These are phyloP conservation scores for Fraxinus americana DNA, from an alignment of 257 asterid genomes.

Conservation along the genomic window DNA sequence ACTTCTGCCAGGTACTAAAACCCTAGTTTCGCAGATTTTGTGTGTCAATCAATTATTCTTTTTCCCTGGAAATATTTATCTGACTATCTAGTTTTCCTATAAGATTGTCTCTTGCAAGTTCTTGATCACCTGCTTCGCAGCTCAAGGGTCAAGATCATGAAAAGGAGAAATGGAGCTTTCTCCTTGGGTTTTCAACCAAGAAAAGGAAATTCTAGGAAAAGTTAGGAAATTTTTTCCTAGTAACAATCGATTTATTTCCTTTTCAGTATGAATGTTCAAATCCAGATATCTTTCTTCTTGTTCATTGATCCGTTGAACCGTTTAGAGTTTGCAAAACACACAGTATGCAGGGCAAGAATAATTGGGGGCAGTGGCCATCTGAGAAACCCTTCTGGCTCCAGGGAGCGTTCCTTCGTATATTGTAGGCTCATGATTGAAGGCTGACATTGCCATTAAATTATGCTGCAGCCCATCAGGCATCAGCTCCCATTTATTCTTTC, in stretches of 20 bases:
- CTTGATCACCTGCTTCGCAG: neutral
- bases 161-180: neutral
- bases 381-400: slow-evolving; percentile 12
- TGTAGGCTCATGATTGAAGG: slow-evolving; percentile 39
- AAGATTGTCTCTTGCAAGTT: too few species aligned
- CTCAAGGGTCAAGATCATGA: slow-evolving; percentile 1
- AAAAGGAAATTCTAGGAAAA: slow-evolving; percentile 15
- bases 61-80: too few species aligned
- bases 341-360: slow-evolving; percentile 25
- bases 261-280: neutral
- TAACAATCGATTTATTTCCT: slow-evolving; percentile 1
- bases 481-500: neutral
- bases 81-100: too few species aligned
- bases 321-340: neutral
- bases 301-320: too few species aligned
- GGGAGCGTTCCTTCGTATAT: slow-evolving; percentile 10
- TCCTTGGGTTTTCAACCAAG: slow-evolving; percentile 13
- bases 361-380: slow-evolving; percentile 18
- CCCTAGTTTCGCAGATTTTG: neutral
- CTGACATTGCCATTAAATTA: slow-evolving; percentile 28
- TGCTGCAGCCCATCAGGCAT: neutral
- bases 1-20: neutral
- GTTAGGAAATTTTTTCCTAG: neutral
- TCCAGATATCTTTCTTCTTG: neutral
- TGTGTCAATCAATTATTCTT: neutral